These are phyloP conservation scores for Cryptococcus sp. DNA, from an alignment of 1,284 basidiomycete species.

Conservation along the genomic window DNA sequence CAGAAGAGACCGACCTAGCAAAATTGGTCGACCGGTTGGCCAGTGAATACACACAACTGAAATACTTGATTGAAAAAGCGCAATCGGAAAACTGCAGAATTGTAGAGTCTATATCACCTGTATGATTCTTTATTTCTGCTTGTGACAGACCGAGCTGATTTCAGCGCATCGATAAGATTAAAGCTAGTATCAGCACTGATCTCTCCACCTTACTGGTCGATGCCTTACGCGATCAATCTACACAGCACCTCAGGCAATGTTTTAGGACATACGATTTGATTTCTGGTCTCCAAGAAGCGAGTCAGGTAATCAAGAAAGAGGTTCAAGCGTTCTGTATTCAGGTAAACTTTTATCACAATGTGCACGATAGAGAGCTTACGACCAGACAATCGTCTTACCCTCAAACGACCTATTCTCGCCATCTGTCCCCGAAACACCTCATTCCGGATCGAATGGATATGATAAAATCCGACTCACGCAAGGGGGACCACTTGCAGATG, in stretches of 20 bases:
- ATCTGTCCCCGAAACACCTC: slow-evolving; percentile 24
- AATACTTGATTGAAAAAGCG: slow-evolving; percentile 83
- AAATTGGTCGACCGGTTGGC: slow-evolving; percentile 84
- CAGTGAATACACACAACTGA: slow-evolving; percentile 83
- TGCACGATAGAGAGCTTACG: neutral
- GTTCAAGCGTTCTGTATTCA: slow-evolving; percentile 71
- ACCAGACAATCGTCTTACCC: neutral
- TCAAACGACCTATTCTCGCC: slow-evolving; percentile 16
- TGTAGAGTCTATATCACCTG: slow-evolving; percentile 77
- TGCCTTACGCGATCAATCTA: slow-evolving; percentile 43
- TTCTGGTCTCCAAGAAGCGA: slow-evolving; percentile 75
- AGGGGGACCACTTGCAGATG: slow-evolving; percentile 52
- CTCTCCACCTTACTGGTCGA: slow-evolving; percentile 71
- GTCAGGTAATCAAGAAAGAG: slow-evolving; percentile 69
- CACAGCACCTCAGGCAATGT: slow-evolving; percentile 66
- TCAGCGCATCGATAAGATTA: slow-evolving; percentile 76
- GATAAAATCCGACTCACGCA: slow-evolving; percentile 10
- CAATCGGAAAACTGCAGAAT: slow-evolving; percentile 67
- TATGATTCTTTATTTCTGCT: slow-evolving; percentile 48
- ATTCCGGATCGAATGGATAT: slow-evolving; percentile 12
- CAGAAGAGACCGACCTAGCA: slow-evolving; percentile 21
- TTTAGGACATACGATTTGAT: slow-evolving; percentile 76
- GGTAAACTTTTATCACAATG: slow-evolving; percentile 47
- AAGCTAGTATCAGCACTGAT: slow-evolving; percentile 73
- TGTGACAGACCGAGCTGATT: slow-evolving; percentile 1